These are phyloP conservation scores for Volvariella volvacea DNA, from an alignment of 1,284 basidiomycete species.

Conservation along the genomic window DNA sequence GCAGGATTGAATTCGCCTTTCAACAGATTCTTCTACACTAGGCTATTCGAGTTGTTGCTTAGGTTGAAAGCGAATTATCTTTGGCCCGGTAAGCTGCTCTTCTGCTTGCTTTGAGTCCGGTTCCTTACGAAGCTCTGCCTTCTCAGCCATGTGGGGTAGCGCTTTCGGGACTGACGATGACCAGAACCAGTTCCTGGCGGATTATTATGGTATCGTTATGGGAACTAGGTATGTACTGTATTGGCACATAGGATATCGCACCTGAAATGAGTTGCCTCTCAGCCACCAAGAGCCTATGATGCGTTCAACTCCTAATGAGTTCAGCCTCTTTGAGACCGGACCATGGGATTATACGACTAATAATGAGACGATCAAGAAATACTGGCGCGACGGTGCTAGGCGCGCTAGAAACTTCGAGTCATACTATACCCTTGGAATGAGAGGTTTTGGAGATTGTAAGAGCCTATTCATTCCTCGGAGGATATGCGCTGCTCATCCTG, in stretches of 20 bases:
- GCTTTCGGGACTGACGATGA: slow-evolving; percentile 64
- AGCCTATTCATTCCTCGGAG: slow-evolving; percentile 3
- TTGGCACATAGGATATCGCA: background rate
- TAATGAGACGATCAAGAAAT: slow-evolving; percentile 46
- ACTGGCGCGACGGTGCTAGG: slow-evolving; percentile 52
- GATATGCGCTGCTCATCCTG: background rate
- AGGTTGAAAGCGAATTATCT: slow-evolving; percentile 66
- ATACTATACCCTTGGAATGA: slow-evolving; percentile 60
- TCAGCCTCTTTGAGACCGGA: slow-evolving; percentile 46
- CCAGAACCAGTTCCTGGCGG: slow-evolving; percentile 57
- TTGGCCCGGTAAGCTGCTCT: slow-evolving; percentile 45
- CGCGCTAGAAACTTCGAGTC: slow-evolving; percentile 53
- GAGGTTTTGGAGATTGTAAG: slow-evolving; percentile 53
- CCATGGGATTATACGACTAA: slow-evolving; percentile 58
- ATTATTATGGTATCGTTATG: slow-evolving; percentile 67
- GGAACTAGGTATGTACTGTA: slow-evolving; percentile 39
- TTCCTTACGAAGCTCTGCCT: too few species aligned
- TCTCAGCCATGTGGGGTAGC: slow-evolving; percentile 21
- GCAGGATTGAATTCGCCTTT: slow-evolving; percentile 46
- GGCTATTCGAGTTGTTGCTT: slow-evolving; percentile 62
- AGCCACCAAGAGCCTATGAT: slow-evolving; percentile 66
- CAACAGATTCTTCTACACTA: slow-evolving; percentile 60
- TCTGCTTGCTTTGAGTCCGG: background rate
- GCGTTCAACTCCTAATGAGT: slow-evolving; percentile 57
- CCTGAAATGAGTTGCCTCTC: background rate